These are phyloP conservation scores for Emiliania huxleyi DNA, from an alignment of 78 protist species.

Conservation along the genomic window DNA sequence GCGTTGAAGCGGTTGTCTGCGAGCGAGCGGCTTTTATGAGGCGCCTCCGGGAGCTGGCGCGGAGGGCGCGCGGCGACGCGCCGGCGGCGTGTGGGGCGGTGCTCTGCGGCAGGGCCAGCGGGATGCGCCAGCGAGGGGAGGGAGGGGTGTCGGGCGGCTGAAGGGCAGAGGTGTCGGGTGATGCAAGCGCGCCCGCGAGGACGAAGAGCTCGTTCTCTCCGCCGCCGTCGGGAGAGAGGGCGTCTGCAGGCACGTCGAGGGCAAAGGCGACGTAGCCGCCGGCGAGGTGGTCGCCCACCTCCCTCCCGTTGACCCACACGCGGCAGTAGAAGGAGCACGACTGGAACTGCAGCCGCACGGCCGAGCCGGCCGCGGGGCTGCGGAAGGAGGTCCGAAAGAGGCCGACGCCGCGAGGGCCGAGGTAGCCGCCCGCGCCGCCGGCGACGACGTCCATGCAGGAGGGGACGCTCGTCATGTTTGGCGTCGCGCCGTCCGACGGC, in stretches of 20 bases:
- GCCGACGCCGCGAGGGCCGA: conserved; percentile 37
- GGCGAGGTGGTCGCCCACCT: conserved; percentile 17
- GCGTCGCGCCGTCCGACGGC: background rate
- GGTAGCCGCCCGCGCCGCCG: background rate
- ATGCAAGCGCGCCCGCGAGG: too few species aligned
- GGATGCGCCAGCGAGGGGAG: too few species aligned
- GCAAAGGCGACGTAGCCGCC: conserved; percentile 45
- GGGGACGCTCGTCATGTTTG: conserved; percentile 4
- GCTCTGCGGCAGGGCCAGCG: too few species aligned
- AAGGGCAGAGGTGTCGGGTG: too few species aligned
- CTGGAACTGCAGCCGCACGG: background rate
- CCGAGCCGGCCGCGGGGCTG: background rate
- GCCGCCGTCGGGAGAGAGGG: too few species aligned
- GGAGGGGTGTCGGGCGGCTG: too few species aligned
- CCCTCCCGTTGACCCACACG: background rate
- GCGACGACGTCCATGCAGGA: background rate
- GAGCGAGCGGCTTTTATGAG: too few species aligned
- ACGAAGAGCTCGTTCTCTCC: too few species aligned
- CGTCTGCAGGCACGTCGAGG: conserved; percentile 43
- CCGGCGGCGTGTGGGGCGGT: too few species aligned
- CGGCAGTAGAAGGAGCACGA: conserved; percentile 50
- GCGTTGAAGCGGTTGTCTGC: background rate
- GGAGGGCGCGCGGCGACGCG: too few species aligned
- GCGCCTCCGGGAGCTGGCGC: too few species aligned
- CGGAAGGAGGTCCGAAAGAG: background rate